Evolutionary conservation across 2,329 filamentous ascomycete species (phyloP).

Genomic region (Hypoxylon sp.): DNA sequence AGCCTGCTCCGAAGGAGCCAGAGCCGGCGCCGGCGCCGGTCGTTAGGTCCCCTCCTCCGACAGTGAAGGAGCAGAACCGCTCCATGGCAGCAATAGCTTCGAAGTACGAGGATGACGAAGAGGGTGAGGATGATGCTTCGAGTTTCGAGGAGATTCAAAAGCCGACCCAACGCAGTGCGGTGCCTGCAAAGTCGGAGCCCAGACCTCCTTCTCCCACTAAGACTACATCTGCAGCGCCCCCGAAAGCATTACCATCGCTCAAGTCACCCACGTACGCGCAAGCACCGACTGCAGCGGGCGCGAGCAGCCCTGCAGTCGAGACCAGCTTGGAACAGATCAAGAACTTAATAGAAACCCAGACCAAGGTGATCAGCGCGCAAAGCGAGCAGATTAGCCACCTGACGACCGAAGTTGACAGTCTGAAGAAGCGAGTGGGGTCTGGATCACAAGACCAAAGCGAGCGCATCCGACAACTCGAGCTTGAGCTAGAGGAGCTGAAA

Average conservation of each 20-base stretch:
- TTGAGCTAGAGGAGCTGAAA: constrained; percentile 71
- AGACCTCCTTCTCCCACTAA: constrained; percentile 44
- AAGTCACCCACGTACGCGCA: constrained; percentile 51
- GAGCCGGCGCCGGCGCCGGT: constrained; percentile 60
- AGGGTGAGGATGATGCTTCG: constrained; percentile 73
- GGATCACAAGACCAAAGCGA: constrained; percentile 70
- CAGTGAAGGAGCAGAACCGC: constrained; percentile 83
- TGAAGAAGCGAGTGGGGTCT: constrained; percentile 80
- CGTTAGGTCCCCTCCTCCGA: constrained; percentile 65
- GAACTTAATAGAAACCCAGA: constrained; percentile 78
- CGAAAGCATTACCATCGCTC: constrained; percentile 56
- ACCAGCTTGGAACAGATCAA: constrained; percentile 80
- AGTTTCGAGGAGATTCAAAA: constrained; percentile 89
- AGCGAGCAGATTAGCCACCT: constrained; percentile 76
- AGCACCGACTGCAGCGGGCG: constrained; percentile 47
- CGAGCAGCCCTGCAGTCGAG: constrained; percentile 63
- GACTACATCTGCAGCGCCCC: constrained; percentile 49
- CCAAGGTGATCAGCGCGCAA: constrained; percentile 78
- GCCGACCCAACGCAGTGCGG: constrained; percentile 69
- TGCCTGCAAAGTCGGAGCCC: constrained; percentile 43
- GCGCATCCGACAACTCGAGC: constrained; percentile 71
- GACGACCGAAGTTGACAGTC: constrained; percentile 76
- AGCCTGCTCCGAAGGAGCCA: constrained; percentile 62
- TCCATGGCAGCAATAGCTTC: constrained; percentile 86
- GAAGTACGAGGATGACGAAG: constrained; percentile 81